Conservation (phyloP, 805 yeast species). For the Starmera pachycereana region DNA sequence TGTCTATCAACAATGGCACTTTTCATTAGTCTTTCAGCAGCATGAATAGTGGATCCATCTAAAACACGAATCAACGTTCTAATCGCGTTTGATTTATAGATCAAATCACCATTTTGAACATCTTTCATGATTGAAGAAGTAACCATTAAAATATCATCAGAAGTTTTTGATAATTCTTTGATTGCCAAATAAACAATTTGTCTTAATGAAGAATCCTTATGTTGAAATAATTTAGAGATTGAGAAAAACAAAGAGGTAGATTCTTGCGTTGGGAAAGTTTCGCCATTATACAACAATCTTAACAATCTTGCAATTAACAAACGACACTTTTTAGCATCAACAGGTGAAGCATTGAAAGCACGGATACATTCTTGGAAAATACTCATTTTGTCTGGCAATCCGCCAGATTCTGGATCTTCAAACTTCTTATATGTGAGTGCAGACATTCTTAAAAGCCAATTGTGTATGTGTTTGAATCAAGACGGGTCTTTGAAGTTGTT, state of each 20-base stretch:
- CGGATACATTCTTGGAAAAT: conserved; percentile 92
- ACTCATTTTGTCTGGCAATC: conserved; percentile 88
- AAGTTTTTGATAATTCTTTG: conserved; percentile 76
- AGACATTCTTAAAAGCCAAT: conserved; percentile 42
- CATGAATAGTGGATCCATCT: conserved; percentile 84
- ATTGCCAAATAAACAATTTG: conserved; percentile 91
- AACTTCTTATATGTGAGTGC: conserved; percentile 73
- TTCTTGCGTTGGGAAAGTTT: conserved; percentile 76
- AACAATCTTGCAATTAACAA: conserved; percentile 70
- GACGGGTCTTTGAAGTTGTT: too few species aligned
- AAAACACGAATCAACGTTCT: conserved; percentile 84
- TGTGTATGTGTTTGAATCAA: too few species aligned
- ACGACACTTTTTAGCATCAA: conserved; percentile 82
- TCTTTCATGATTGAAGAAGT: conserved; percentile 98
- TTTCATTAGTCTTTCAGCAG: conserved; percentile 86
- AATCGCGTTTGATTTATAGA: conserved; percentile 90
- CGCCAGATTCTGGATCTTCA: conserved; percentile 63
- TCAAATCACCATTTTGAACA: conserved; percentile 77
- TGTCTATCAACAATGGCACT: conserved; percentile 87
- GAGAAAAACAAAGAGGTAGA: conserved; percentile 90
- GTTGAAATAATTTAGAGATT: conserved; percentile 90
- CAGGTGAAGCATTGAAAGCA: conserved; percentile 86
- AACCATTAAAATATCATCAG: conserved; percentile 93
- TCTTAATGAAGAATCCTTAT: conserved; percentile 76
- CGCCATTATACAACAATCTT: conserved; percentile 78